Base-by-base conservation (phyloP, 805 yeast genomes). In the Saccharomyces jurei region DNA sequence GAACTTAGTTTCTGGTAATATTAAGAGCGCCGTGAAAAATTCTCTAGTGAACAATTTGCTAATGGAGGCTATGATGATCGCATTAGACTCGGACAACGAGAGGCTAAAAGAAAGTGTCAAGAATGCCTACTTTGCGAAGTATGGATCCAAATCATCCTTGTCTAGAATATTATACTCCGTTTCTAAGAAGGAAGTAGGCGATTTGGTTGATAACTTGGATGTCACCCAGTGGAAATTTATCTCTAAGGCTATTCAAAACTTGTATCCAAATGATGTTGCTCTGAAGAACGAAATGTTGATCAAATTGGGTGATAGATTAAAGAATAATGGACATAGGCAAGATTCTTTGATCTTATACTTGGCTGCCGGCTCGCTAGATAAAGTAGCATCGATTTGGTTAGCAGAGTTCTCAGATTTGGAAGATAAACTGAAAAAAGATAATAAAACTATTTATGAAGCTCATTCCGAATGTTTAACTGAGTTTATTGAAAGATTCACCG, bases 211-310 rank as follows among this genome's bases (percentile, higher is more conserved):
- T 49, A 84, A 91, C 65, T 86, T 87, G 30, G 86, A 87, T 64
- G 82, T 91, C 44, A 63, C 77, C 3, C 83, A 87, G 60, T 94
- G 99, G 99, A 86, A 82, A 62, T 84, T 83, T 47, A 82, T 87
- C 60, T 88, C 90, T n/a, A 75, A 80, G 47, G 79, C 89, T 14
- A 79, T 91, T 54, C 68, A 82, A 52, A 79, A 88, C 2, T 60
- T 60, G 26, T 86, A 79, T 63, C 68, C 79, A 47, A 59, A 72
- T 21, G 79, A 78, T 58, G 71, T 71, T 3, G 71, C 71, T 2
- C 76, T 77, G 46, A 86, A 80, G 69, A 80, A 80, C 60, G 61
- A 71, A 8, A 77, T 84, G 58, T 78, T 87, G 57, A 72, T 81
- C 30, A 77, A 77, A 54, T 77, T 94, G 56, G 99, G 97, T 66